These are phyloP conservation scores for Punctularia strigosozonata DNA, from an alignment of 768 basidiomycete genomes.

Conservation along the genomic window DNA sequence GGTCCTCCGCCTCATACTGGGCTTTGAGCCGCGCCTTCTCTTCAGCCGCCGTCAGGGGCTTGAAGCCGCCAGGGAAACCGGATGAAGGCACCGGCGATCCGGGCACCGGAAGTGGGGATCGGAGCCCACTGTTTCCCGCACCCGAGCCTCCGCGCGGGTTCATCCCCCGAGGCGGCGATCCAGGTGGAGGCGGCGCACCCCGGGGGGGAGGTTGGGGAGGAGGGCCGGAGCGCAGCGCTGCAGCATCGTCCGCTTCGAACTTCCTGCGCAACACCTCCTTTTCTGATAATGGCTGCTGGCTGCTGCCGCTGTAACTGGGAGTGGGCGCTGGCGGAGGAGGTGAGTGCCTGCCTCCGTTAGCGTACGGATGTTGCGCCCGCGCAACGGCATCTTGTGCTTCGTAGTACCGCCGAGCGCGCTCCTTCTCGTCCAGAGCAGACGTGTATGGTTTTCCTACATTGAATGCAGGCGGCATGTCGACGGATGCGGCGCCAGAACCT, in stretches of 20 bases:
- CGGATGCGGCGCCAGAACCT: constrained; percentile 16
- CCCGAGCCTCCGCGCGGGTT: constrained; percentile 14
- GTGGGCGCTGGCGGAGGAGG: constrained; percentile 7
- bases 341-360: constrained; percentile 1
- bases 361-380: constrained; percentile 9
- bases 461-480: constrained; percentile 43
- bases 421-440: constrained; percentile 48
- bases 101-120: constrained; percentile 19
- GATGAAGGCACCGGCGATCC: no score
- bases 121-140: constrained; percentile 16
- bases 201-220: constrained; percentile 16
- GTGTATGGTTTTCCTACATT: constrained; percentile 11
- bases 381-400: constrained; percentile 58
- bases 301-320: background rate
- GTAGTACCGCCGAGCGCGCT: constrained; percentile 47
- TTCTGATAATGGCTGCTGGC: constrained; percentile 26
- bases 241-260: constrained; percentile 44
- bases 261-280: constrained; percentile 46
- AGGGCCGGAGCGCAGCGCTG: constrained; percentile 15
- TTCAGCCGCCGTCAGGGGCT: constrained; percentile 55
- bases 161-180: constrained; percentile 10
- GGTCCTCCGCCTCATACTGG: constrained; percentile 48
- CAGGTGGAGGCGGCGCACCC: constrained; percentile 10
- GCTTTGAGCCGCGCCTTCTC: constrained; percentile 66
- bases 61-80: constrained; percentile 10